Evolutionary conservation across 352 stramenopile genomes (phyloP), one percentile per base, ranked within the genome.

Genomic region (Globisporangium cylindrosporum): DNA sequence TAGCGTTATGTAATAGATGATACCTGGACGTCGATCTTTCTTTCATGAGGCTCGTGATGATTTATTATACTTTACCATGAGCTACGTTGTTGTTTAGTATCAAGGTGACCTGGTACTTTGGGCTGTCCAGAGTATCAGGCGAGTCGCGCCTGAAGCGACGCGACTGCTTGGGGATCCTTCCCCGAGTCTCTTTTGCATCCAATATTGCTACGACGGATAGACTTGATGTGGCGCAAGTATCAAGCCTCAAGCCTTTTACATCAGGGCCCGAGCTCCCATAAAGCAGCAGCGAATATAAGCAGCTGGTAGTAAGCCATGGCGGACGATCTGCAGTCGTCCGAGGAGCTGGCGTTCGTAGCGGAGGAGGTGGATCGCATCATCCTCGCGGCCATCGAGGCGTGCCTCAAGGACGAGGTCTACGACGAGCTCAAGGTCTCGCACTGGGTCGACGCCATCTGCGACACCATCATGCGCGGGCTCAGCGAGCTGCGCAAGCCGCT

Each of bases 371-470:
- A 98, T 65, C 86, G 88, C 53, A 92, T 97, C 68, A 88, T 97
- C 60, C 77, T 95, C 64, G 66, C 80, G 46, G 79, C 75, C 12
- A 91, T 97, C 64, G 89, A 97, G 49, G 72, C 72, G 58, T 91
- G 91, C 73, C 73, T 98, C 59, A 91, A 96, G 67, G 88, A 95
- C 67, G 83, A 96, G 59, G 68, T 89, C 9, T 97, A 97, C 74
- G 84, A 97, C 71, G 91, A 97, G 69, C 69, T 73, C 51, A 81
- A 92, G 72, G 91, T 97, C 14, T 77, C 86, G 5, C 80, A 94
- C 36, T 98, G 93, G 93, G 79, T 98, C 53, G 92, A 98, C 75
- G 80, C 76, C 24, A 97, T 98, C 61, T 98, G 92, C 73, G 90
- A 97, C 46, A 76, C 75, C 24, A 89, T 95, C 71, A 94, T 97